These are phyloP conservation scores for Rhytidhysteron rufulum DNA, from an alignment of 2,329 filamentous ascomycete genomes.

Conservation along the genomic window DNA sequence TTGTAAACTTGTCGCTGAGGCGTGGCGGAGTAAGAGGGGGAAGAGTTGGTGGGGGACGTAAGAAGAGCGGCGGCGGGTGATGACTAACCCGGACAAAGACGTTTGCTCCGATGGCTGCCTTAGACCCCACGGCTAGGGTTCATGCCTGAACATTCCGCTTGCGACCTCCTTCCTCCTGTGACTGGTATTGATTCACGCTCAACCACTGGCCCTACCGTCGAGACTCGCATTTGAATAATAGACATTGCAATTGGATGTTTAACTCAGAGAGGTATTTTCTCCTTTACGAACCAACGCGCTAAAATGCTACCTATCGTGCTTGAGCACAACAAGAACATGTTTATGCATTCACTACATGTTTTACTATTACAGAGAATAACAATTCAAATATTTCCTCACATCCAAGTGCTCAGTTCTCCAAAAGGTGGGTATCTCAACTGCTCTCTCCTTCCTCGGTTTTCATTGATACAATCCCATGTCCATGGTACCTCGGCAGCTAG, in stretches of 20 bases:
- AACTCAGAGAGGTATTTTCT: too few relatives aligned
- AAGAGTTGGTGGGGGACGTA: neutral
- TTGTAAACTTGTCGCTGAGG: too few relatives aligned
- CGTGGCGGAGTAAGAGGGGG: neutral
- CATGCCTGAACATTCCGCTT: too few relatives aligned
- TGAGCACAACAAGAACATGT: neutral
- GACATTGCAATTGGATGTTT: too few relatives aligned
- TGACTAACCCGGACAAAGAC: neutral
- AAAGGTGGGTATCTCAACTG: conserved; percentile 3
- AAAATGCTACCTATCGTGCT: neutral
- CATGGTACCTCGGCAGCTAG: neutral
- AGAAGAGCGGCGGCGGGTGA: neutral
- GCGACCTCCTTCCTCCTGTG: too few relatives aligned
- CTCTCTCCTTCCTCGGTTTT: neutral
- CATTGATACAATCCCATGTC: conserved; percentile 1
- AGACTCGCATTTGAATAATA: too few relatives aligned
- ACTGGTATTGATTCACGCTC: too few relatives aligned
- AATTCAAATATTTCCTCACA: neutral
- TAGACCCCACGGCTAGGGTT: too few relatives aligned
- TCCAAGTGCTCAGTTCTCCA: conserved; percentile 1
- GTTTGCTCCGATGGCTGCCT: too few relatives aligned
- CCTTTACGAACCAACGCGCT: neutral
- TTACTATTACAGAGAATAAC: neutral
- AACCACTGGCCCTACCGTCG: too few relatives aligned
- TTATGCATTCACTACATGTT: neutral